Percentiles rank a stretch among this genome's conserved stretches.
phyloP scores from a whole-genome alignment of 805 yeast genomes.

The Lipomyces orientalis region DNA sequence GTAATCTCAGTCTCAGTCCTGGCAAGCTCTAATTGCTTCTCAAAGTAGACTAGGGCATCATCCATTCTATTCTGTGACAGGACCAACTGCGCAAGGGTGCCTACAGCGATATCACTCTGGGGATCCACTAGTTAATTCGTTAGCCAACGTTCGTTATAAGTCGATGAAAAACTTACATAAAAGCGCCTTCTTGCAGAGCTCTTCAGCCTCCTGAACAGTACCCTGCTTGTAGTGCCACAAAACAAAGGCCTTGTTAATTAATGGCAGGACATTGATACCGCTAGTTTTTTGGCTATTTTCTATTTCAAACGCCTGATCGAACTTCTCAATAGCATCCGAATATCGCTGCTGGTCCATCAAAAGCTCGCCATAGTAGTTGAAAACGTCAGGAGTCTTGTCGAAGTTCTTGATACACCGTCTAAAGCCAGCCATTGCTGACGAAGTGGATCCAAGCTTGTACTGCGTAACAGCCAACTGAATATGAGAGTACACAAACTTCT shows the following conservation, averaged over 20 bases:
- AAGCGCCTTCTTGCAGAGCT: constrained; percentile 73
- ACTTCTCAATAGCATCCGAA: constrained; percentile 76
- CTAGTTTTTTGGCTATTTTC: constrained; percentile 56
- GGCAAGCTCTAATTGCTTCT: constrained; percentile 79
- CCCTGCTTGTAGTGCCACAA: constrained; percentile 48
- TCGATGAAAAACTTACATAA: constrained; percentile 45
- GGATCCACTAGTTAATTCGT: constrained; percentile 61
- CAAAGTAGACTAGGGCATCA: constrained; percentile 81
- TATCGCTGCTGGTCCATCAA: constrained; percentile 79
- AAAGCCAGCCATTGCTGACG: constrained; percentile 36
- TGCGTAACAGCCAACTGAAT: constrained; percentile 92
- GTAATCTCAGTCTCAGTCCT: constrained; percentile 85
- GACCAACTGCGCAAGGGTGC: constrained; percentile 89
- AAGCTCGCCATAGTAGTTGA: constrained; percentile 94
- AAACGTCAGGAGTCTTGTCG: constrained; percentile 89
- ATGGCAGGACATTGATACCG: constrained; percentile 86
- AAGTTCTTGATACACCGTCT: constrained; percentile 57
- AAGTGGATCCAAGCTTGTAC: constrained; percentile 55
- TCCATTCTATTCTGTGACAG: constrained; percentile 81
- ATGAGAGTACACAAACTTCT: constrained; percentile 78
- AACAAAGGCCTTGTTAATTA: constrained; percentile 84
- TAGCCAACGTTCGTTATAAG: not conserved
- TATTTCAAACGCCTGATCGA: constrained; percentile 82
- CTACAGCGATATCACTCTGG: constrained; percentile 83
- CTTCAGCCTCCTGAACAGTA: constrained; percentile 60